Base-by-base conservation (phyloP, 2,329 filamentous ascomycete genomes). In the Colletotrichum truncatum region DNA sequence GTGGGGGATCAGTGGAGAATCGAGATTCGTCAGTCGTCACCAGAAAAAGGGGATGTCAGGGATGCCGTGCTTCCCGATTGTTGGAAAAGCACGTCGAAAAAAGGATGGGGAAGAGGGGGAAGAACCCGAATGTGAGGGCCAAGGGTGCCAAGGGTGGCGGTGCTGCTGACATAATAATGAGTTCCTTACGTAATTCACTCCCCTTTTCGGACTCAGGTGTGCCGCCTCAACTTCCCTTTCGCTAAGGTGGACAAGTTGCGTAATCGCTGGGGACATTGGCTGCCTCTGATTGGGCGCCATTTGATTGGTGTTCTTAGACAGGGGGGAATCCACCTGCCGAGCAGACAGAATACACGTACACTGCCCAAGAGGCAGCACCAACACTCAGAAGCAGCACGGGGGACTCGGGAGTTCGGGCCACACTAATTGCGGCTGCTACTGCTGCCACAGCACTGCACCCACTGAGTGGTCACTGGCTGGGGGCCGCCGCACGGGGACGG, bases 111-210 rank as follows among this genome's bases (percentile, higher is more conserved):
- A 39, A 28, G 16, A 36, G 18, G 53, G 39, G 38, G 26, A 46
- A 21, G 45, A 30, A 41, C n/a, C n/a, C n/a, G 14, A 18, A 16
- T 8, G 45, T 23, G 23, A 4, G 26, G 25, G 48, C 48, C 48
- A 30, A 18, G 30, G 26, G 30, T 4, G 36, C 55, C 26, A 41
- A 62, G 43, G 3, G 49, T 55, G 62, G 62, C 62, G 32, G 62
- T 62, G 62, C 62, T 10, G 49, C 38, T 65, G 62, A 65, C 57
- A 65, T 65, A 65, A 62, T 38, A n/a, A n/a, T n/a, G n/a, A n/a
- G n/a, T n/a, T n/a, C n/a, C 10, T 46, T 57, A 48, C n/a, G 54
- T 57, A 46, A 57, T 14, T 26, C n/a, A 4, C 2, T n/a, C n/a
- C n/a, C n/a, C n/a, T n/a, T n/a, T n/a, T n/a, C n/a, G n/a, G n/a